Percentiles rank a stretch among this genome's conserved stretches.
Evolutionary conservation across 306 rosid species (phyloP).

Genomic region (Spatholobus suberectus): DNA sequence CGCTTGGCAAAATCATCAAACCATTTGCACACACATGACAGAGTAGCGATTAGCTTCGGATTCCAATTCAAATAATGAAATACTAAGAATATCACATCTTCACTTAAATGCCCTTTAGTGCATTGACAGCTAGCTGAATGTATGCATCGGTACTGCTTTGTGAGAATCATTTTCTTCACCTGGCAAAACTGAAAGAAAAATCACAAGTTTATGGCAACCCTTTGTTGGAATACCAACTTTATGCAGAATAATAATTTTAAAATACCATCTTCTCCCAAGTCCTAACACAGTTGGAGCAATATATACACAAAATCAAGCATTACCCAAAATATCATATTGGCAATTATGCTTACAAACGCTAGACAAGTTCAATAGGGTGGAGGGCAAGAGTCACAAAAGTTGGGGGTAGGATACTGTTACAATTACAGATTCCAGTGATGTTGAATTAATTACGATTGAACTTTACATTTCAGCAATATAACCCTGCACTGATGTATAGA

Average conservation of each 20-base stretch:
- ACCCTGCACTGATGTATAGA: no score
- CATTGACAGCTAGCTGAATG: constrained; percentile 85
- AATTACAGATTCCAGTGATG: no score
- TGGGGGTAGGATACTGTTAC: not conserved
- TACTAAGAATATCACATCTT: constrained; percentile 70
- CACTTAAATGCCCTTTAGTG: constrained; percentile 80
- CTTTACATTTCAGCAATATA: not conserved
- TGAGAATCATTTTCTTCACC: constrained; percentile 65
- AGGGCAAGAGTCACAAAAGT: not conserved
- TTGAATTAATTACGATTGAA: not conserved
- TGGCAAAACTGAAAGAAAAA: constrained; percentile 31
- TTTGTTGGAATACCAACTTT: not conserved
- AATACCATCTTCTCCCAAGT: not conserved
- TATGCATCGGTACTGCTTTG: constrained; percentile 82
- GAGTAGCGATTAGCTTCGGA: constrained; percentile 72
- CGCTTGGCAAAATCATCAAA: constrained; percentile 89
- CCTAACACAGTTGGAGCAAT: not conserved
- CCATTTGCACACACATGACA: constrained; percentile 87
- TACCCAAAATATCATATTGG: not conserved
- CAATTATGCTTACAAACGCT: constrained; percentile 1
- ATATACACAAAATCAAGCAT: not conserved
- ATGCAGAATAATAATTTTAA: not conserved
- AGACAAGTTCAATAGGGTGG: not conserved
- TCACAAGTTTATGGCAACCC: not conserved
- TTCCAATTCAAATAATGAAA: constrained; percentile 78